Evolutionary conservation across 768 basidiomycete genomes (phyloP).

Genomic region (Infundibulicybe gibba): DNA sequence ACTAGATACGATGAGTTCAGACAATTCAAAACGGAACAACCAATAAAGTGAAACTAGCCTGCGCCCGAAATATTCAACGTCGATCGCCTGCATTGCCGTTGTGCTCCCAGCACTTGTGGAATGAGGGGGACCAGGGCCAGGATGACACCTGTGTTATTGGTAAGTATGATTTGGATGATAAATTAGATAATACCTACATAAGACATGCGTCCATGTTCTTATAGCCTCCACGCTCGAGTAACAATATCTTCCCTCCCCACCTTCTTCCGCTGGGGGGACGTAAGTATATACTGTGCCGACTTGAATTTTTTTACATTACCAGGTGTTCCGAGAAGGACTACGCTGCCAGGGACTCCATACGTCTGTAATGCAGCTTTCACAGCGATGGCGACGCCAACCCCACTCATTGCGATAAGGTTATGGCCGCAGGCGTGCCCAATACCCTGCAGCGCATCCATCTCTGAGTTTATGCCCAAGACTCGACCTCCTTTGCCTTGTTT

Average conservation of each 20-base stretch:
- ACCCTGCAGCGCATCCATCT: constrained; percentile 65
- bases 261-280: constrained; percentile 61
- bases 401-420: constrained; percentile 78
- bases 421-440: constrained; percentile 76
- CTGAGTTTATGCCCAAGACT: constrained; percentile 75
- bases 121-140: constrained; percentile 49
- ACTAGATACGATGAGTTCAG: constrained; percentile 27
- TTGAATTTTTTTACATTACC: constrained; percentile 28
- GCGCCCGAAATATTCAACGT: constrained; percentile 72
- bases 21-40: constrained; percentile 1
- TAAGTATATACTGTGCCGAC: constrained; percentile 1
- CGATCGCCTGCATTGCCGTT: constrained; percentile 61
- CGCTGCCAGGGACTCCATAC: constrained; percentile 59
- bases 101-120: constrained; percentile 50
- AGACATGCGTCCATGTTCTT: constrained; percentile 80
- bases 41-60: constrained; percentile 38
- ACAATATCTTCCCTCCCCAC: constrained; percentile 73
- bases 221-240: constrained; percentile 77
- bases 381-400: constrained; percentile 71
- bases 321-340: constrained; percentile 78
- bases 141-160: constrained; percentile 62
- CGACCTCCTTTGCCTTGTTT: constrained; percentile 55
- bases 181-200: constrained; percentile 42
- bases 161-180: constrained; percentile 3
- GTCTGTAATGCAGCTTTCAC: constrained; percentile 65